Percentiles rank a stretch among this genome's conserved stretches.
These are phyloP conservation scores for Rhodotorula sphaerocarpa DNA, from an alignment of 768 basidiomycete genomes.

Conservation along the genomic window DNA sequence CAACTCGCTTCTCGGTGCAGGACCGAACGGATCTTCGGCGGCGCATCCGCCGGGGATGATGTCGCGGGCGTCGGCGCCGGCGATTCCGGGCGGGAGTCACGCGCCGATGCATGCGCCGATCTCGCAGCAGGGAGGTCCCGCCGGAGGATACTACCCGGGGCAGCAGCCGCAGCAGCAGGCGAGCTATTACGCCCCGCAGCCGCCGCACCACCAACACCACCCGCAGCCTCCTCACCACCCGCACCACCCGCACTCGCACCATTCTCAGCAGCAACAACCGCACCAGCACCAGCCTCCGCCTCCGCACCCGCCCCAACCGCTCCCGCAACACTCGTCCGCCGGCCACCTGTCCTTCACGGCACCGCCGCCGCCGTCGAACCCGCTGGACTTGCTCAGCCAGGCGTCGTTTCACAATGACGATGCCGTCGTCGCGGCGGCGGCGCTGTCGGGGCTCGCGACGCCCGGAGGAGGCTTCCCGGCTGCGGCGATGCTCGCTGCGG, in stretches of 20 bases:
- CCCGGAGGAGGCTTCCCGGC: slow-evolving; percentile 31
- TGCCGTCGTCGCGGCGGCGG: slow-evolving; percentile 38
- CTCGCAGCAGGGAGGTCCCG: neutral
- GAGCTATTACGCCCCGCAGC: too few species aligned
- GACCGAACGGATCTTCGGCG: neutral
- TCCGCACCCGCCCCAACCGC: neutral
- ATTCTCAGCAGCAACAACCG: neutral
- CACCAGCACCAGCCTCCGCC: too few species aligned
- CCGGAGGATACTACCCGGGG: neutral
- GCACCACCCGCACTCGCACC: neutral
- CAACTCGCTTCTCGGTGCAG: neutral
- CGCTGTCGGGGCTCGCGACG: slow-evolving; percentile 32
- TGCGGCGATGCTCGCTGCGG: slow-evolving; percentile 20
- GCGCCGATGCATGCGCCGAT: neutral
- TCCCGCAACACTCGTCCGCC: neutral
- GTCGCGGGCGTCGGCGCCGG: slow-evolving; percentile 3
- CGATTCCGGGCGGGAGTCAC: neutral
- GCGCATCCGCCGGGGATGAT: neutral
- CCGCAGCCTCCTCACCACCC: neutral
- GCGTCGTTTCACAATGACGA: slow-evolving; percentile 35
- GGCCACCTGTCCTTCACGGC: neutral
- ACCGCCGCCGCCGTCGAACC: slow-evolving; percentile 23
- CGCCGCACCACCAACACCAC: too few species aligned
- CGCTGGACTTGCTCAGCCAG: slow-evolving; percentile 39
- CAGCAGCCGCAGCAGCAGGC: neutral